Evolutionary conservation across 495 filamentous ascomycete genomes (phyloP).

Genomic region (Pyrenopolyporus hunteri): DNA sequence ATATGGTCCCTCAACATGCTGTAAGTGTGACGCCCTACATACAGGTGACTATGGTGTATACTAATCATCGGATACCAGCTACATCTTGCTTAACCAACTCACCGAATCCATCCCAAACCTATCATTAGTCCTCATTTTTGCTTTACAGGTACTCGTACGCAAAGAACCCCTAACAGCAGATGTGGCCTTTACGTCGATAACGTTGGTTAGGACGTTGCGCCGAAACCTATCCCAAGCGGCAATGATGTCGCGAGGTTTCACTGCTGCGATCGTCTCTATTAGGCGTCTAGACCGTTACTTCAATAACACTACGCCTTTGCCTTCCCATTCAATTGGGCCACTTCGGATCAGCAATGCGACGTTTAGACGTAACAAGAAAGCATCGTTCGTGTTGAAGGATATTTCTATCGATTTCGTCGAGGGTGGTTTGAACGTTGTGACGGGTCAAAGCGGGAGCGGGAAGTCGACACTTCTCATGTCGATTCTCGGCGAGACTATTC

Average conservation of each 20-base stretch:
- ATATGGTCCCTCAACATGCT: slow-evolving; percentile 54
- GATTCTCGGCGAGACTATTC: slow-evolving; percentile 65
- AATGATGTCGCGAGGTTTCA: slow-evolving; percentile 46
- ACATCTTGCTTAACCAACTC: slow-evolving; percentile 40
- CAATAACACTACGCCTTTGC: slow-evolving; percentile 47
- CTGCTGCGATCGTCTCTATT: slow-evolving; percentile 52
- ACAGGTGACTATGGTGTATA: background rate
- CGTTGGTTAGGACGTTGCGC: slow-evolving; percentile 51
- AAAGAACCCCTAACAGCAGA: slow-evolving; percentile 53
- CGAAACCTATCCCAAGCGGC: slow-evolving; percentile 51
- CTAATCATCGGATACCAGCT: slow-evolving; percentile 24
- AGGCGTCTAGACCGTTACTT: slow-evolving; percentile 56
- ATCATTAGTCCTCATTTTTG: slow-evolving; percentile 53
- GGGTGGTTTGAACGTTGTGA: slow-evolving; percentile 58
- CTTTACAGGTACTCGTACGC: slow-evolving; percentile 49
- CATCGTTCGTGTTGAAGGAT: slow-evolving; percentile 53
- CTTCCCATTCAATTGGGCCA: slow-evolving; percentile 50
- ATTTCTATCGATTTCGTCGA: slow-evolving; percentile 57
- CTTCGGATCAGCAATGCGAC: slow-evolving; percentile 48
- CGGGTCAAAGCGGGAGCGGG: slow-evolving; percentile 63
- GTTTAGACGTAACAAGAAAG: slow-evolving; percentile 53
- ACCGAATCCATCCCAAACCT: slow-evolving; percentile 50
- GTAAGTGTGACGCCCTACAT: slow-evolving; percentile 30
- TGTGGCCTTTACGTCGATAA: slow-evolving; percentile 55
- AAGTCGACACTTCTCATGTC: slow-evolving; percentile 68